phyloP scores from a whole-genome alignment of 495 filamentous ascomycete species.

The Penicillium paxilli region DNA sequence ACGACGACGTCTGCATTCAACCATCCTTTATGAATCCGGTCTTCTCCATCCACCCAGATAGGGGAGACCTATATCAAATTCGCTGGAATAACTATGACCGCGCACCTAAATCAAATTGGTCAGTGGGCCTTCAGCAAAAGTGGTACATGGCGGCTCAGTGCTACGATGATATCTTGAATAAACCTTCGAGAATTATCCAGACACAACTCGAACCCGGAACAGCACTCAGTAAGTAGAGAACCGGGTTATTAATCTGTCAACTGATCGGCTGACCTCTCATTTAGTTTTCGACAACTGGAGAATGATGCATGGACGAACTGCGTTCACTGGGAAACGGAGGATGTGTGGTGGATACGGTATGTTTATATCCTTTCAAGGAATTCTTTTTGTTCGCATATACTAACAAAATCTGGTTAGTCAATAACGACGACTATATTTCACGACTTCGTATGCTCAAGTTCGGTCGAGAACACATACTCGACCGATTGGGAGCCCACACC shows the following conservation, averaged over 20 bases:
- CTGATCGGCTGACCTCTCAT: neutral
- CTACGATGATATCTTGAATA: constrained; percentile 61
- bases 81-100: constrained; percentile 94
- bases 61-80: constrained; percentile 56
- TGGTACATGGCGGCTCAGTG: constrained; percentile 79
- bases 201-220: constrained; percentile 76
- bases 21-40: constrained; percentile 64
- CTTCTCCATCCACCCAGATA: constrained; percentile 49
- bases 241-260: neutral
- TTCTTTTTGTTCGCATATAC: constrained; percentile 6
- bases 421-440: constrained; percentile 83
- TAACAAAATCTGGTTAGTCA: constrained; percentile 51
- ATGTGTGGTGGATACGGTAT: constrained; percentile 88
- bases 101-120: constrained; percentile 52
- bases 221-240: constrained; percentile 60
- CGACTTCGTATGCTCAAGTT: constrained; percentile 71
- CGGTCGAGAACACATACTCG: constrained; percentile 53
- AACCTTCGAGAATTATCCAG: constrained; percentile 61
- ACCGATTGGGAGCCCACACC: constrained; percentile 29
- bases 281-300: constrained; percentile 95
- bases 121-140: constrained; percentile 31
- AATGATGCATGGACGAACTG: constrained; percentile 79
- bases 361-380: constrained; percentile 27
- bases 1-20: constrained; percentile 75
- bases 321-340: constrained; percentile 79